These are phyloP conservation scores for Lactuca saligna DNA, from an alignment of 129 eudicot genomes.

Conservation along the genomic window DNA sequence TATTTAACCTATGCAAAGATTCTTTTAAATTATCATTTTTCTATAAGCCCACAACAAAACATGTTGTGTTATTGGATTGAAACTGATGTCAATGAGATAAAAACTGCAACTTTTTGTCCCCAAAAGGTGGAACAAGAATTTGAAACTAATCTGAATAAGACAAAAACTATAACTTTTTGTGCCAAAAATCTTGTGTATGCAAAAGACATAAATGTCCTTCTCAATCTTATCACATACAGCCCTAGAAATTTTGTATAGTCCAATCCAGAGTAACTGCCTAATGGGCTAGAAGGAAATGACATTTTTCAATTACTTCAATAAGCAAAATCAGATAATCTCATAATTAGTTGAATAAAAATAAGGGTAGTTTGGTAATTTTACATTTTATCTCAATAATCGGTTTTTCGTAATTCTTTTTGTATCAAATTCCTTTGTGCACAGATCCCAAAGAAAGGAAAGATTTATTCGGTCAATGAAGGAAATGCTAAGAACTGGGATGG, in stretches of 20 bases:
- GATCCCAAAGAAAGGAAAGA: conserved; percentile 93
- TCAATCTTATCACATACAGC: too few relatives aligned
- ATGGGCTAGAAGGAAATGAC: not conserved
- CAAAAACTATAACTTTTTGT: too few relatives aligned
- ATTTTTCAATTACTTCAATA: not conserved
- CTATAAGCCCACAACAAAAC: not conserved
- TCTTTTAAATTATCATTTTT: not conserved
- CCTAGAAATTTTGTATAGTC: not conserved
- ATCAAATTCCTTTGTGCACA: conserved; percentile 25
- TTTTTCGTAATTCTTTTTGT: not conserved
- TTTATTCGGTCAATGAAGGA: conserved; percentile 97
- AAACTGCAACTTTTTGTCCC: too few relatives aligned
- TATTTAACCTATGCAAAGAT: not conserved
- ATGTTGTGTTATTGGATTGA: too few relatives aligned
- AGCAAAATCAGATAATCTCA: not conserved
- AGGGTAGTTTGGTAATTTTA: not conserved
- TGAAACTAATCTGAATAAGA: too few relatives aligned
- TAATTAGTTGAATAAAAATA: not conserved
- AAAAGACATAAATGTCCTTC: too few relatives aligned
- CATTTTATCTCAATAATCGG: not conserved
- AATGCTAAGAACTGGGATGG: conserved; percentile 97
- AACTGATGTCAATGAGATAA: too few relatives aligned
- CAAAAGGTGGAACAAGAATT: too few relatives aligned
- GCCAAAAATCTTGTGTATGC: too few relatives aligned
- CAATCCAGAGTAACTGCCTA: not conserved